Base-by-base conservation (phyloP, 768 basidiomycete species). In the Pluteus cervinus region DNA sequence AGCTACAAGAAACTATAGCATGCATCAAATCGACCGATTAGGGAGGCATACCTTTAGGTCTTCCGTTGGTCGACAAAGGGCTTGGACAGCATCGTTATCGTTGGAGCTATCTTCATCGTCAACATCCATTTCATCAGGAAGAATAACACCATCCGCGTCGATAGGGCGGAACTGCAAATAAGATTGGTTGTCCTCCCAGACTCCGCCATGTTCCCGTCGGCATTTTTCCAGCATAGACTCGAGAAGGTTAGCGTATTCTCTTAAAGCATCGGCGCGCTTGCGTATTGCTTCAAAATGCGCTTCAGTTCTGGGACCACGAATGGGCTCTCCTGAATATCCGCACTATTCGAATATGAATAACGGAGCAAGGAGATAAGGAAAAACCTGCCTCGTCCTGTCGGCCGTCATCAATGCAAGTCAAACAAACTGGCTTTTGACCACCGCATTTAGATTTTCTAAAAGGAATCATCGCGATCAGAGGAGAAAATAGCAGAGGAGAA, bases 391-490 rank as follows among this genome's bases (percentile, higher is more conserved):
- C 68, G 34, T 54, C 54, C 24, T 55, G 48, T 35, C 68, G 61
- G 5, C 67, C 68, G 36, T 57, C 55, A 11, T 40, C 39, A 22
- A 52, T 45, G 48, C 71, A 72, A 14, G 65, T 58, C 32, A 56
- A 52, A 44, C 71, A 73, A 21, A 61, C 49, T 25, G 71, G 71
- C 44, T 63, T 65, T 29, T 47, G 45, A 20, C 68, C 71, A 44
- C 68, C 67, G 51, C 71, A 73, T 47, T 65, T 69, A 9, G 60
- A 65, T 45, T 70, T 71, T 50, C 70, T 71, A 46, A 20, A 28
- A 23, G 29, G 17, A 4, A 37, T n/a, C n/a, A n/a, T n/a, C 21
- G 16, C 9, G 21, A n/a, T 21, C 17, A 31, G 24, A 16, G 29
- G 29, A 35, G 10, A 32, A 24, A 40, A 35, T 8, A 36, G 22